These are phyloP conservation scores for Magnaporthiopsis incrustans DNA, from an alignment of 2,329 filamentous ascomycete genomes.

Conservation along the genomic window DNA sequence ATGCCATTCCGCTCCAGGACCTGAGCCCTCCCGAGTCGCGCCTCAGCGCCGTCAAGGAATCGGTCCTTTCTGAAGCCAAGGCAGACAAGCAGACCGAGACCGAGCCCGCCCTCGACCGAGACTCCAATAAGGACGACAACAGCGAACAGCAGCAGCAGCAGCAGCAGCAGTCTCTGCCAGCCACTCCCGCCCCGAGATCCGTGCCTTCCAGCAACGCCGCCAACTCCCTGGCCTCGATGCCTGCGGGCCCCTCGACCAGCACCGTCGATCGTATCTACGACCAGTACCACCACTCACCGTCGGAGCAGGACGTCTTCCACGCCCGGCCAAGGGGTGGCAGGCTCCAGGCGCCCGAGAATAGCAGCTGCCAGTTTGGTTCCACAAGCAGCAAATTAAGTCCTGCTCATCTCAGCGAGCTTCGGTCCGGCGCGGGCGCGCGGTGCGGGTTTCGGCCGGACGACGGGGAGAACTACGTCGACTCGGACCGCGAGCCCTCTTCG, in stretches of 20 bases:
- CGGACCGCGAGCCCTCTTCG: background rate
- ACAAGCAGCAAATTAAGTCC: background rate
- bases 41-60: conserved; percentile 3
- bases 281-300: conserved; percentile 17
- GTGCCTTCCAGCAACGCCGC: background rate
- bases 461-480: background rate
- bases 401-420: conserved; percentile 4
- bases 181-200: too few species aligned
- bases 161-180: background rate
- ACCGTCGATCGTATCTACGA: conserved; percentile 25
- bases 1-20: conserved; percentile 4
- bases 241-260: conserved; percentile 18
- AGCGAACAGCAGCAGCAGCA: too few species aligned
- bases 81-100: background rate
- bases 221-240: background rate
- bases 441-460: conserved; percentile 9
- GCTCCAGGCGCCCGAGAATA: background rate
- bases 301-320: conserved; percentile 2
- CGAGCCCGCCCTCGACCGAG: background rate
- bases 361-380: background rate
- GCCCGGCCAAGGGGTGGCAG: background rate
- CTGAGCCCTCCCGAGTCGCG: background rate
- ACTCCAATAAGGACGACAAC: background rate
- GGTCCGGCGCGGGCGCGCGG: conserved; percentile 6
- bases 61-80: background rate